These are phyloP conservation scores for Didymella arachidicola DNA, from an alignment of 2,329 filamentous ascomycete species.

Conservation along the genomic window DNA sequence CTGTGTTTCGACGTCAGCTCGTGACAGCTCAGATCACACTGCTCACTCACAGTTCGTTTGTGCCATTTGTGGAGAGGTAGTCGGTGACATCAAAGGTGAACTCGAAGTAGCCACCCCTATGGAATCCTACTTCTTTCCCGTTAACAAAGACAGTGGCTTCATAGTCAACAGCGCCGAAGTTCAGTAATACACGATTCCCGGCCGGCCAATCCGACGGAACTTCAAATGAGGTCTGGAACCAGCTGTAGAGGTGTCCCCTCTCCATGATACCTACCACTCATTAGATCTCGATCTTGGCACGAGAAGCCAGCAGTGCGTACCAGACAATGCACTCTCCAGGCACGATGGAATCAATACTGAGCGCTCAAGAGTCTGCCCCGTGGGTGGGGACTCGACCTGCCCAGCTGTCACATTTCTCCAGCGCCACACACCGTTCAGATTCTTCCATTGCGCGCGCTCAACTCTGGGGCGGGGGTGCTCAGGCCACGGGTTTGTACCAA, in stretches of 20 bases:
- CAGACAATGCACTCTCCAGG: conserved; percentile 62
- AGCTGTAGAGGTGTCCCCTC: conserved; percentile 51
- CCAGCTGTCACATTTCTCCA: conserved; percentile 55
- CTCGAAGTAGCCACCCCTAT: conserved; percentile 68
- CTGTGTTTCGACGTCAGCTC: conserved; percentile 44
- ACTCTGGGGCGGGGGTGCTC: conserved; percentile 67
- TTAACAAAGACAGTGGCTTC: conserved; percentile 67
- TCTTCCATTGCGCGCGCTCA: conserved; percentile 62
- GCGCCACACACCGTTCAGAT: conserved; percentile 67
- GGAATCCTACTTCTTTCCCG: conserved; percentile 59
- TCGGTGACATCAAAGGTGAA: conserved; percentile 68
- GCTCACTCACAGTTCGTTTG: conserved; percentile 62
- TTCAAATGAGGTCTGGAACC: conserved; percentile 61
- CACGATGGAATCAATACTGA: conserved; percentile 63
- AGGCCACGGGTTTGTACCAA: conserved; percentile 64
- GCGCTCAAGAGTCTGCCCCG: conserved; percentile 52
- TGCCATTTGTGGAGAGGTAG: conserved; percentile 50
- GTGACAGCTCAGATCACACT: accelerated
- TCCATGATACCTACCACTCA: conserved; percentile 52
- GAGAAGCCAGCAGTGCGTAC: conserved; percentile 48
- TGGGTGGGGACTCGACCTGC: conserved; percentile 55
- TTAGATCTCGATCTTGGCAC: background rate
- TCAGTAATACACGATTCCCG: conserved; percentile 57
- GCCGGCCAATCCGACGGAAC: conserved; percentile 58
- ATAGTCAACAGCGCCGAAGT: conserved; percentile 68